These are phyloP conservation scores for Candida ovalis DNA, from an alignment of 805 yeast genomes.

Conservation along the genomic window DNA sequence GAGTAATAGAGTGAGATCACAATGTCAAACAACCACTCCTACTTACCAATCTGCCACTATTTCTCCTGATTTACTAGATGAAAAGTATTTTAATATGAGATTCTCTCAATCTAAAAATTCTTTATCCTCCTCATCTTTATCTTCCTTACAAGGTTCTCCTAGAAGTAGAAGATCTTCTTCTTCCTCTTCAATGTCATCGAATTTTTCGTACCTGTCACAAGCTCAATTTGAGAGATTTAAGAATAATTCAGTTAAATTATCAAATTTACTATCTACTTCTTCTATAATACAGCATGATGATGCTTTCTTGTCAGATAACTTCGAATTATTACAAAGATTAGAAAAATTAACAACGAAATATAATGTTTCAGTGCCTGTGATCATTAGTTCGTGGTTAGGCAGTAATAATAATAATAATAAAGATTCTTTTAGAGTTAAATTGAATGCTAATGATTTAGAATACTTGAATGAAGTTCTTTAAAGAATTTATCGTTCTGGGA, in stretches of 20 bases:
- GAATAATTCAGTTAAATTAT: slow-evolving; percentile 13
- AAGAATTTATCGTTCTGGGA: background rate
- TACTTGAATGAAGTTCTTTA: slow-evolving; percentile 12
- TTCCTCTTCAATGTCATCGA: slow-evolving; percentile 1
- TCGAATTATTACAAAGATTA: slow-evolving; percentile 18
- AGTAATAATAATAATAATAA: background rate
- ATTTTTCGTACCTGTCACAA: slow-evolving; percentile 10
- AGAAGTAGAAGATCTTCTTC: background rate
- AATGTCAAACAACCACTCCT: slow-evolving; percentile 2
- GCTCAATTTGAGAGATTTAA: slow-evolving; percentile 25
- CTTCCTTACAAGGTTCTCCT: background rate
- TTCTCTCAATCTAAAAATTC: background rate
- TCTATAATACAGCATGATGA: background rate
- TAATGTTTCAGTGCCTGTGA: slow-evolving; percentile 22
- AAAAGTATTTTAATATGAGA: slow-evolving; percentile 7
- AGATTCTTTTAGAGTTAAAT: slow-evolving; percentile 5
- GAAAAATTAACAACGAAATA: slow-evolving; percentile 21
- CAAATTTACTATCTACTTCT: slow-evolving; percentile 7
- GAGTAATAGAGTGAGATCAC: slow-evolving; percentile 6
- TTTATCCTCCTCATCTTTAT: background rate
- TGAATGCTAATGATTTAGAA: slow-evolving; percentile 14
- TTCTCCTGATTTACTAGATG: slow-evolving; percentile 17
- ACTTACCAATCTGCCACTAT: background rate
- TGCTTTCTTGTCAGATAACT: slow-evolving; percentile 5
- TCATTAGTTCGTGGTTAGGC: slow-evolving; percentile 20